A percentile compares a stretch with the other conserved stretches of the same genome.
Conservation (phyloP, 768 basidiomycete genomes). For the Pulveroboletus sp. region DNA sequence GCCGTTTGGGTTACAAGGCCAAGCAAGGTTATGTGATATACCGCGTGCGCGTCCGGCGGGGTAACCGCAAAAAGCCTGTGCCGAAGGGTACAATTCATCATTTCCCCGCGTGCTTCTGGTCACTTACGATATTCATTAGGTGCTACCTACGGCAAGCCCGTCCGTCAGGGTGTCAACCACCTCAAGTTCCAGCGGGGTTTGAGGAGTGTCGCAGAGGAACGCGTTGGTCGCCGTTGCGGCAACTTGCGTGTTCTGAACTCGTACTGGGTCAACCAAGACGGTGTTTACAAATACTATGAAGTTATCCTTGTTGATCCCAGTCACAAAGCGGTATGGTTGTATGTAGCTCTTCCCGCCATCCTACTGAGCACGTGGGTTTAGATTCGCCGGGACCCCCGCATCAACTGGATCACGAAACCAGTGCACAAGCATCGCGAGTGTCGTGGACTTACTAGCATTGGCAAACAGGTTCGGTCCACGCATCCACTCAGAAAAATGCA, state of each 20-base stretch:
- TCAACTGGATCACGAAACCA: constrained; percentile 98
- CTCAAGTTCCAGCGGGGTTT: constrained; percentile 95
- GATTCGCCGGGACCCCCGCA: constrained; percentile 93
- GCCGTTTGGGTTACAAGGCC: constrained; percentile 98
- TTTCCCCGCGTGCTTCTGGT: background rate
- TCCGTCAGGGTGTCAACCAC: constrained; percentile 99
- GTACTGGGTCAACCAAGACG: constrained; percentile 99
- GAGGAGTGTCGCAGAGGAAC: constrained; percentile 93
- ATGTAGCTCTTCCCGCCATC: background rate
- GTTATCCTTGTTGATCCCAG: constrained; percentile 96
- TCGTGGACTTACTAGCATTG: constrained; percentile 94
- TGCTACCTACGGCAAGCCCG: constrained; percentile 99
- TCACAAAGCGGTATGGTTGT: constrained; percentile 79
- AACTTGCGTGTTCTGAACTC: constrained; percentile 97
- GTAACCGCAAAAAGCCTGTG: constrained; percentile 98
- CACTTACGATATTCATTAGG: constrained; percentile 40
- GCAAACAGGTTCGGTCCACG: constrained; percentile 74
- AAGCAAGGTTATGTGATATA: constrained; percentile 99
- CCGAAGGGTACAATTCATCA: constrained; percentile 73
- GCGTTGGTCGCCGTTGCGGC: constrained; percentile 93
- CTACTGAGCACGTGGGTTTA: constrained; percentile 30
- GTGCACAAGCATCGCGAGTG: constrained; percentile 99
- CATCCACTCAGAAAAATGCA: background rate
- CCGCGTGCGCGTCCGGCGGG: constrained; percentile 93
- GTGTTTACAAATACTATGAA: constrained; percentile 99